These are phyloP conservation scores for Rhipidocladum racemiflorum DNA, from an alignment of 176 grass and related monocot species.

Conservation along the genomic window DNA sequence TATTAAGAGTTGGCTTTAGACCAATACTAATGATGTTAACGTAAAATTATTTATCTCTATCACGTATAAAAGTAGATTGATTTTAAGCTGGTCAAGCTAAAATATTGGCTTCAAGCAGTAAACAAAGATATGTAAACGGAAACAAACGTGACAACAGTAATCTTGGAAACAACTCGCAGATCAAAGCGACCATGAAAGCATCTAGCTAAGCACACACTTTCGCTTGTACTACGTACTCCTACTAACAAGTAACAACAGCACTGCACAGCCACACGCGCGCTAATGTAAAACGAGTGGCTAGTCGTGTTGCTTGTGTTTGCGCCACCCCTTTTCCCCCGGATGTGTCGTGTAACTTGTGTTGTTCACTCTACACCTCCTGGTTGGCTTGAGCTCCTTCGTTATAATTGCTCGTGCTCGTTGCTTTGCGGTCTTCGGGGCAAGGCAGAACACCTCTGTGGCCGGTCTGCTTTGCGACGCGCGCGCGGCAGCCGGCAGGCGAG, in stretches of 20 bases:
- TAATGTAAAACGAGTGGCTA: not conserved
- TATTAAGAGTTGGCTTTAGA: too few relatives aligned
- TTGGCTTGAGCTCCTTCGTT: not conserved
- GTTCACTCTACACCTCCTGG: not conserved
- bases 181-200: too few relatives aligned
- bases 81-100: too few relatives aligned
- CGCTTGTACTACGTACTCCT: not conserved
- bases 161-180: too few relatives aligned
- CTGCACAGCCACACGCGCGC: not conserved
- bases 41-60: too few relatives aligned
- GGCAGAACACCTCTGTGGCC: not conserved
- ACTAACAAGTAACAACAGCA: too few relatives aligned
- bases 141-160: too few relatives aligned
- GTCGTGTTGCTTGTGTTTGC: not conserved
- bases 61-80: too few relatives aligned
- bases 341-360: not conserved
- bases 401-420: not conserved
- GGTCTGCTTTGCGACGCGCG: not conserved
- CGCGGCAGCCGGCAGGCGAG: not conserved
- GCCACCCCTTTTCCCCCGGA: not conserved
- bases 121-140: too few relatives aligned
- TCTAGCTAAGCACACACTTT: too few relatives aligned
- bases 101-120: too few relatives aligned
- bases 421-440: not conserved
- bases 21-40: too few relatives aligned